Evolutionary conservation across 345 rosid species (phyloP), one percentile per base, ranked within the genome.

Genomic region (Rhodamnia rubescens): DNA sequence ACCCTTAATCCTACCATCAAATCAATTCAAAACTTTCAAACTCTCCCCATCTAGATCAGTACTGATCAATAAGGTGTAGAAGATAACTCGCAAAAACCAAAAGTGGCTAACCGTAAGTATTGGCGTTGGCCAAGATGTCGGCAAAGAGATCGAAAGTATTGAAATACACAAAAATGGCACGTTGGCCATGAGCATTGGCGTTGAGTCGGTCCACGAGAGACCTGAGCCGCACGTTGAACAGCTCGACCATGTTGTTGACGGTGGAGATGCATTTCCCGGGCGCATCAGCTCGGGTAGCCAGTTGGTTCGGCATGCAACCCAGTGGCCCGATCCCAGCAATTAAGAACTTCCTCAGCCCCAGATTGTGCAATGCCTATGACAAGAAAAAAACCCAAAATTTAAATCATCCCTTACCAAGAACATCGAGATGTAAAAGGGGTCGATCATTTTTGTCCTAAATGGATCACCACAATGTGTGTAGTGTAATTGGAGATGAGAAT

Each of bases 331-430:
- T 84, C 24, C 88, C 93, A 2, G 92, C 91, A 83, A 95, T 8
- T 53, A 93, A 88, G 84, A 96, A 94, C 88, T 95, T 95, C 82
- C 96, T 90, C 24, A 92, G 89, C 36, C 98, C 99, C 26, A 91
- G 88, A 53, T 85, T 89, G 83, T 93, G 88, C 69, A 94, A 88
- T 29, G 74, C 88, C 95, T 94, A 85, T 22, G 74, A 36, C 53
- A 42, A 40, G 14, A 61, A 56, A 16, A 16, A 29, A 13, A 36
- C 44, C 20, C 50, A 4, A 51, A 82, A 18, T 40, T 27, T 27
- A 21, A 29, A 29, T 53, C 1, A 16, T 53, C 6, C 15, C 26
- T 69, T 40, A 9, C 40, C 78, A 18, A 69, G 78, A 69, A 32
- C 24, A 18, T 4, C 2, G 26, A 36, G 11, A 69, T 69, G 47